These are phyloP conservation scores for Diaporthe batatas DNA, from an alignment of 2,329 filamentous ascomycete species.

Conservation along the genomic window DNA sequence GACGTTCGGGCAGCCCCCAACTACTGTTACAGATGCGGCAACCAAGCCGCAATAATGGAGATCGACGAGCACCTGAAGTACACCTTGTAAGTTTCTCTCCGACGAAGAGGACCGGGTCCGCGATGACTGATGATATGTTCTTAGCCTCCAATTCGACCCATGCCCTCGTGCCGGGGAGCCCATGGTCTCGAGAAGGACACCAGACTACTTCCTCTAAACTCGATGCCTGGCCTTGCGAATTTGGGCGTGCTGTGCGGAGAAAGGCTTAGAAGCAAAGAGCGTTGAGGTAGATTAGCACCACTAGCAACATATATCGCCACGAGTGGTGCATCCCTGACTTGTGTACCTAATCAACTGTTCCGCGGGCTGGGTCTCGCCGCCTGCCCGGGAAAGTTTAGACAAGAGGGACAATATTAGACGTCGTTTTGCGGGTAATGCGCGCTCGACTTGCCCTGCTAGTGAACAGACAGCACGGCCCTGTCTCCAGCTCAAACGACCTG, in stretches of 20 bases:
- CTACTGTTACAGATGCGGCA: conserved; percentile 99
- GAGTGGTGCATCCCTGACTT: conserved; percentile 35
- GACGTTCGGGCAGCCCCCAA: conserved; percentile 73
- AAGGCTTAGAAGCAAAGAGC: conserved; percentile 39
- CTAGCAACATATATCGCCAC: conserved; percentile 33
- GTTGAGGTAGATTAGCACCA: conserved; percentile 37
- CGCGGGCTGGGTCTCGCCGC: conserved; percentile 27
- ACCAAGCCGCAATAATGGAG: conserved; percentile 99
- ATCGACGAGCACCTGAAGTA: conserved; percentile 99
- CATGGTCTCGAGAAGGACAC: conserved; percentile 97
- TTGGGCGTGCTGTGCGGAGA: conserved; percentile 33
- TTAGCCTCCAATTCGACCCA: conserved; percentile 97
- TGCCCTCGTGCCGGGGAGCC: conserved; percentile 97
- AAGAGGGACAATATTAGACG: conserved; percentile 39
- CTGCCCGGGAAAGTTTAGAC: conserved; percentile 34
- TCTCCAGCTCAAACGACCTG: background rate
- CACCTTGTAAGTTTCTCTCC: conserved; percentile 85
- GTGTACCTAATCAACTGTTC: conserved; percentile 37
- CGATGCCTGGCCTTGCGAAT: conserved; percentile 27
- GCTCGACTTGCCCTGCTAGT: conserved; percentile 31
- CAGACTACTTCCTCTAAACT: conserved; percentile 96
- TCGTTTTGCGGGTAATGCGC: conserved; percentile 31
- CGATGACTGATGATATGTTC: conserved; percentile 38
- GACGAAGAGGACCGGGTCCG: too few species aligned
- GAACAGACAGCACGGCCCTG: background rate